A percentile compares a stretch with the other conserved stretches of the same genome.
These are phyloP conservation scores for Aspergillus sp. DNA, from an alignment of 2,329 filamentous ascomycete genomes.

Conservation along the genomic window DNA sequence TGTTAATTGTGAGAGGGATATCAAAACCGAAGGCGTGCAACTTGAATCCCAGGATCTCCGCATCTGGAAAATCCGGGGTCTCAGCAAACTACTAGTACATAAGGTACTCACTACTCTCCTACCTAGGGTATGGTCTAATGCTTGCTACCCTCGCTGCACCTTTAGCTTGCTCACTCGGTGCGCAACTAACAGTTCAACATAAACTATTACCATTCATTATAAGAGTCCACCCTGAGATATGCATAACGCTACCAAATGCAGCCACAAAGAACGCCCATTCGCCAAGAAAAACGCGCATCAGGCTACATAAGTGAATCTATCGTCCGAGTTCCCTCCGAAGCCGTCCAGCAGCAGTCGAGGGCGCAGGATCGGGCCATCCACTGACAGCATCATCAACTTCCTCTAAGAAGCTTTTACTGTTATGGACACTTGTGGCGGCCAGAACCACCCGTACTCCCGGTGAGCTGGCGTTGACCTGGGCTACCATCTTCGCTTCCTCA, in stretches of 20 bases:
- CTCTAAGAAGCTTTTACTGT: constrained; percentile 83
- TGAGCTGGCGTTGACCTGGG: constrained; percentile 89
- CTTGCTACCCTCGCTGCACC: too few relatives aligned
- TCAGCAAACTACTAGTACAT: not conserved
- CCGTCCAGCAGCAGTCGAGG: constrained; percentile 64
- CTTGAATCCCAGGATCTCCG: constrained; percentile 26
- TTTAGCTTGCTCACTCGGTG: too few relatives aligned
- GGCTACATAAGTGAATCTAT: constrained; percentile 30
- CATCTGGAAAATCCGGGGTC: constrained; percentile 28
- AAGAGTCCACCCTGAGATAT: constrained; percentile 7
- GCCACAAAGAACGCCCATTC: constrained; percentile 17
- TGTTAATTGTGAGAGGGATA: not conserved
- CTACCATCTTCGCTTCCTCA: constrained; percentile 94
- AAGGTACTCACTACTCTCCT: too few relatives aligned
- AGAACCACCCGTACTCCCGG: constrained; percentile 88
- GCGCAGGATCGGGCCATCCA: constrained; percentile 76
- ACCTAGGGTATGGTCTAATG: too few relatives aligned
- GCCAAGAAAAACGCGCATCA: constrained; percentile 3
- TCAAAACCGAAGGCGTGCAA: not conserved
- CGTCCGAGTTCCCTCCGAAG: constrained; percentile 65
- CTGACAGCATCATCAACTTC: constrained; percentile 88
- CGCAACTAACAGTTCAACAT: too few relatives aligned
- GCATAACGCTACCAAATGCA: constrained; percentile 13
- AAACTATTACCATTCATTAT: not conserved
- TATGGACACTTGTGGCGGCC: constrained; percentile 86